phyloP scores from a whole-genome alignment of 345 rosid species.

The Mallotus nudiflorus region DNA sequence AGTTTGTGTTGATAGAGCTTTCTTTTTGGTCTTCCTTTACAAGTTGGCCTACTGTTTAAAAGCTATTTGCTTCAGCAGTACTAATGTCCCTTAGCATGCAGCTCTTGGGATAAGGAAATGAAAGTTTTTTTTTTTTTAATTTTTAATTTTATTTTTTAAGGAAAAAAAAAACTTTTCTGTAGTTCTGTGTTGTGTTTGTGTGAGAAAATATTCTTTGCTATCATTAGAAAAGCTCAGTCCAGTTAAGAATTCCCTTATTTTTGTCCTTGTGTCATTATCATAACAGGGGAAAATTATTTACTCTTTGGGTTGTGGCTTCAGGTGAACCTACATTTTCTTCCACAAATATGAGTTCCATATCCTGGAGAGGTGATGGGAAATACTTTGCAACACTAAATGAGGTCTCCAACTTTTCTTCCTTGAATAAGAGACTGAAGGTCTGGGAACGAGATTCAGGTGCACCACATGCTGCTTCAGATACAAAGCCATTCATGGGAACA shows the following conservation, averaged over 20 bases:
- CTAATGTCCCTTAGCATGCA: background rate
- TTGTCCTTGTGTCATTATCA: background rate
- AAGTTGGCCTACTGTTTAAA: background rate
- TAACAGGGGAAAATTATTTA: background rate
- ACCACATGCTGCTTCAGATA: constrained; percentile 71
- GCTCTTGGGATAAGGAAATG: background rate
- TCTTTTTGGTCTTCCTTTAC: background rate
- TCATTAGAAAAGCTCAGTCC: background rate
- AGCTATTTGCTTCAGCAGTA: background rate
- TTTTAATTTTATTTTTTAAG: too few relatives aligned
- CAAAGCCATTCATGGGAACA: constrained; percentile 60
- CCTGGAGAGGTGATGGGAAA: constrained; percentile 98
- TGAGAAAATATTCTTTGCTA: background rate
- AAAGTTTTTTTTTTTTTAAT: background rate
- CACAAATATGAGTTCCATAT: constrained; percentile 41
- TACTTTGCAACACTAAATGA: constrained; percentile 66
- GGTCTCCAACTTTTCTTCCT: constrained; percentile 36
- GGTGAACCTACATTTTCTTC: constrained; percentile 46
- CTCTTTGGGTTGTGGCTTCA: constrained; percentile 23
- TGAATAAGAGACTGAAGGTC: constrained; percentile 62
- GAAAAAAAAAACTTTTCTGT: too few relatives aligned
- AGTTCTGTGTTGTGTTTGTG: background rate
- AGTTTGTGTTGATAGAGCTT: background rate
- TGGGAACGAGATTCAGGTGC: constrained; percentile 93
- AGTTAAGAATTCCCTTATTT: background rate